phyloP scores from a whole-genome alignment of 1,284 basidiomycete species.

The Microbotryum silenes-acaulis region DNA sequence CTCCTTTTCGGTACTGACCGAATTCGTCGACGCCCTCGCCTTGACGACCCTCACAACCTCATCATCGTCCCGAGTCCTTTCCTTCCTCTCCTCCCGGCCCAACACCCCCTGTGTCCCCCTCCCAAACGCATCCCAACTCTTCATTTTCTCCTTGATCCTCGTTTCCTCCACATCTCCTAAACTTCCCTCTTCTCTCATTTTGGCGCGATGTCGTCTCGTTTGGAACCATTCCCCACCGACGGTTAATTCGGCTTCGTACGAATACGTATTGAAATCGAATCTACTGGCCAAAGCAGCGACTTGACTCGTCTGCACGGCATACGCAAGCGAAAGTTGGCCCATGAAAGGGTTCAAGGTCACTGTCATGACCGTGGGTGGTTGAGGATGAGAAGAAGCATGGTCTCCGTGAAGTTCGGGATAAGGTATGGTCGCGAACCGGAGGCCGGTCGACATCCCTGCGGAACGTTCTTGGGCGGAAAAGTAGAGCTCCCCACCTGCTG shows the following conservation, averaged over 20 bases:
- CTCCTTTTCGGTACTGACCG: constrained; percentile 49
- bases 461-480: constrained; percentile 87
- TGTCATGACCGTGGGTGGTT: constrained; percentile 82
- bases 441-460: constrained; percentile 86
- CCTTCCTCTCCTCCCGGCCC: neutral
- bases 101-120: neutral
- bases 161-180: too few species aligned
- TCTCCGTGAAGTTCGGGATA: constrained; percentile 44
- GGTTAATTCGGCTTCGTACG: constrained; percentile 91
- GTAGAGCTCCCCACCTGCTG: constrained; percentile 88
- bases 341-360: constrained; percentile 94
- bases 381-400: constrained; percentile 49
- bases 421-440: constrained; percentile 83
- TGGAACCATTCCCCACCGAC: constrained; percentile 44
- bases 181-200: neutral
- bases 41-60: constrained; percentile 77
- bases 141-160: too few species aligned
- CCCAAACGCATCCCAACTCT: constrained; percentile 2
- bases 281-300: constrained; percentile 83
- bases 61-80: constrained; percentile 30
- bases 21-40: constrained; percentile 76
- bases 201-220: constrained; percentile 3
- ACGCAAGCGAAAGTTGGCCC: constrained; percentile 84
- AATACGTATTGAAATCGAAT: constrained; percentile 95
- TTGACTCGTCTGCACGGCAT: constrained; percentile 75